Percentiles rank a stretch among this genome's conserved stretches.
These are phyloP conservation scores for Tuber microsphaerosporum DNA, from an alignment of 495 filamentous ascomycete genomes.

Conservation along the genomic window DNA sequence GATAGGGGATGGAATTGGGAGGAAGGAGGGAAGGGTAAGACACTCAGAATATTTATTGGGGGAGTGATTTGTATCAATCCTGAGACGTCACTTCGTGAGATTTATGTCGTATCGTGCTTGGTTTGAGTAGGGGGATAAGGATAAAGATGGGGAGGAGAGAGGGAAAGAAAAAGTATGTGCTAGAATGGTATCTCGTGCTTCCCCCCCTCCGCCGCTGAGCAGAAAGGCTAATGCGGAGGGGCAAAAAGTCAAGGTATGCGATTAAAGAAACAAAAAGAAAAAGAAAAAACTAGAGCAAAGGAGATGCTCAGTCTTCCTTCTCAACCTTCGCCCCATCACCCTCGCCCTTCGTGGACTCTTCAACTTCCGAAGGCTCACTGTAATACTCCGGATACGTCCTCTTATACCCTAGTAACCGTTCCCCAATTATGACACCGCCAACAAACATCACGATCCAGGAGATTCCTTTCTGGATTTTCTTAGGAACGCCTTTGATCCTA, in stretches of 20 bases:
- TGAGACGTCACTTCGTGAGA: not conserved
- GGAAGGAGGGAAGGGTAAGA: not conserved
- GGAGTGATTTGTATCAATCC: not conserved
- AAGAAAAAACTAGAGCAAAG: not conserved
- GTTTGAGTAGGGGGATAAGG: constrained; percentile 1
- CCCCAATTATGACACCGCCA: constrained; percentile 17
- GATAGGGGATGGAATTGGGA: constrained; percentile 12
- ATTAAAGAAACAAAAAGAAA: not conserved
- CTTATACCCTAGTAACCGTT: constrained; percentile 20
- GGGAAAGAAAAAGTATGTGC: constrained; percentile 7
- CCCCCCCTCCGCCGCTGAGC: not conserved
- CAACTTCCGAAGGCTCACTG: not conserved
- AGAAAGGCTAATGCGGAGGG: not conserved
- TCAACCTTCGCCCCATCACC: not conserved
- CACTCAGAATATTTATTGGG: not conserved
- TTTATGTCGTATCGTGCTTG: not conserved
- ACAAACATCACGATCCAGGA: constrained; percentile 30
- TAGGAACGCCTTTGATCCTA: constrained; percentile 17
- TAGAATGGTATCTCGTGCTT: not conserved
- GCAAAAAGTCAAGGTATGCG: not conserved
- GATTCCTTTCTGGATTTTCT: constrained; percentile 23
- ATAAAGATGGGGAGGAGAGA: constrained; percentile 1
- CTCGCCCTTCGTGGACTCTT: not conserved
- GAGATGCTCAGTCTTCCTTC: not conserved
- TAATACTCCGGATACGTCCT: constrained; percentile 22